Conservation (phyloP, 306 rosid species). For the Gastrolobium villosum region DNA sequence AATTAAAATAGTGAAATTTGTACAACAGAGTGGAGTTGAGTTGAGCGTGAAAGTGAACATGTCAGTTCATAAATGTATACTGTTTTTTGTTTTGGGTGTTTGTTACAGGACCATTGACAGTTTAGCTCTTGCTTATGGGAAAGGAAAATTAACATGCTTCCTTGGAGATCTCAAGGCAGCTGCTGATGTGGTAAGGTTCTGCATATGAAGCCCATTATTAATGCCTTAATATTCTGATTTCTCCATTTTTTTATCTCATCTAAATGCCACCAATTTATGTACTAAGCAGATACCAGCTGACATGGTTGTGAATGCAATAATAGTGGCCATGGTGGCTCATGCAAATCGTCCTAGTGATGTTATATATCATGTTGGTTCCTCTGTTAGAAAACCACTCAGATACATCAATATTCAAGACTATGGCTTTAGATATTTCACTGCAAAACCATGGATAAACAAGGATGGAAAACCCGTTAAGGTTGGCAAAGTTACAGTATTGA, state of each 20-base stretch:
- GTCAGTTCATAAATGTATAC: background rate
- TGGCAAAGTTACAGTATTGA: constrained; percentile 52
- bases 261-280: background rate
- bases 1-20: constrained; percentile 12
- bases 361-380: constrained; percentile 82
- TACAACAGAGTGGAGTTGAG: background rate
- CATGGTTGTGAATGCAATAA: constrained; percentile 86
- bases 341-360: constrained; percentile 47
- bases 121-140: constrained; percentile 79
- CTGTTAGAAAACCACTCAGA: constrained; percentile 60
- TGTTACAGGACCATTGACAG: constrained; percentile 86
- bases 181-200: constrained; percentile 68
- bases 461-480: constrained; percentile 85
- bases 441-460: constrained; percentile 80
- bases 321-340: constrained; percentile 70
- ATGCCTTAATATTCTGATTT: background rate
- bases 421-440: constrained; percentile 65
- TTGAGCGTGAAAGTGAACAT: background rate
- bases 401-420: constrained; percentile 55
- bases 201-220: background rate
- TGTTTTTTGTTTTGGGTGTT: background rate
- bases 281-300: constrained; percentile 85
- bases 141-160: constrained; percentile 76
- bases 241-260: background rate
- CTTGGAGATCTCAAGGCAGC: constrained; percentile 60